phyloP scores from a whole-genome alignment of 1,284 basidiomycete genomes.

The Porodaedalea pini region DNA sequence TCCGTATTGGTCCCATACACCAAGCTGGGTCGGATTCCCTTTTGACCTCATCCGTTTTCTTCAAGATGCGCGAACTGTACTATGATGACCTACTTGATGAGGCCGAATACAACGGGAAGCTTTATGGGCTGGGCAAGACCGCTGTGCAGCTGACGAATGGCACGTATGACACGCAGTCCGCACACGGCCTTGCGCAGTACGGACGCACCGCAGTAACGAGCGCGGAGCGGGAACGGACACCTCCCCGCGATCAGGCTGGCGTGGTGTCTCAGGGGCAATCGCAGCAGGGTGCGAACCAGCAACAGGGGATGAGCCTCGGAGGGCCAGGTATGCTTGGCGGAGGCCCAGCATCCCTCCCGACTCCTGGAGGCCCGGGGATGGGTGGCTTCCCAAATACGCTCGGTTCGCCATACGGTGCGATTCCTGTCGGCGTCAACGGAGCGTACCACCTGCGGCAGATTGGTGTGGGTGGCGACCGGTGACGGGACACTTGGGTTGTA shows the following conservation, averaged over 20 bases:
- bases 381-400: constrained; percentile 39
- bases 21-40: constrained; percentile 96
- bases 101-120: constrained; percentile 67
- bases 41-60: constrained; percentile 90
- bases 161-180: constrained; percentile 46
- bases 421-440: constrained; percentile 46
- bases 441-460: constrained; percentile 60
- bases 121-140: constrained; percentile 75
- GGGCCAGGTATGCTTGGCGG: constrained; percentile 43
- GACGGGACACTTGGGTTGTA: constrained; percentile 23
- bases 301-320: constrained; percentile 23
- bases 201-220: constrained; percentile 65
- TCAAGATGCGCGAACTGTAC: constrained; percentile 91
- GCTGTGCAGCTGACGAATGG: constrained; percentile 51
- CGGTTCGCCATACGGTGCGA: constrained; percentile 52
- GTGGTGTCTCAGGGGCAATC: constrained; percentile 30
- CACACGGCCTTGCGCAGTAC: constrained; percentile 11
- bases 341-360: constrained; percentile 37
- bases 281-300: constrained; percentile 14
- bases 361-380: constrained; percentile 28
- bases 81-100: constrained; percentile 88
- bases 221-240: constrained; percentile 72
- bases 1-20: constrained; percentile 89
- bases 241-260: constrained; percentile 53
- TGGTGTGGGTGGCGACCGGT: constrained; percentile 57